These are phyloP conservation scores for Daldinia grandis DNA, from an alignment of 495 filamentous ascomycete genomes.

Conservation along the genomic window DNA sequence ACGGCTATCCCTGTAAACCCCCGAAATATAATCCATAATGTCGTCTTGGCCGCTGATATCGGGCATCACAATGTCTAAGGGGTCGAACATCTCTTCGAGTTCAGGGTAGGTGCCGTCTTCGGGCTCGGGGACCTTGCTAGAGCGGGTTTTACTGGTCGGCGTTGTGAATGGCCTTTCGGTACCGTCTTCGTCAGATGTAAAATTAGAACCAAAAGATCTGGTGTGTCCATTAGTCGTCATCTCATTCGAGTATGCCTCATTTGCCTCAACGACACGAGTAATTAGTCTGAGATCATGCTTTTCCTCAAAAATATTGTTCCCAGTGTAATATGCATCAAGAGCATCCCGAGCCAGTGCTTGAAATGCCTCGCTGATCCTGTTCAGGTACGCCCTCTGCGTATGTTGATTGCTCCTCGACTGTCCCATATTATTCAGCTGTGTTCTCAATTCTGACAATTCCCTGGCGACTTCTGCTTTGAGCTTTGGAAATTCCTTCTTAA, in stretches of 20 bases:
- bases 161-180: neutral
- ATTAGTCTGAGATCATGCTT: conserved; percentile 50
- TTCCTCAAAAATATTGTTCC: conserved; percentile 50
- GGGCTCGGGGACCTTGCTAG: neutral
- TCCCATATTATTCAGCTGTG: conserved; percentile 54
- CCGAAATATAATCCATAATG: conserved; percentile 45
- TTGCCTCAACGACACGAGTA: conserved; percentile 55
- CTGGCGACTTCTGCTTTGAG: conserved; percentile 57
- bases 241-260: conserved; percentile 52
- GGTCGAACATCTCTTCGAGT: conserved; percentile 39
- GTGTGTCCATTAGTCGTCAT: conserved; percentile 53
- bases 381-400: conserved; percentile 46
- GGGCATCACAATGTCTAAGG: neutral
- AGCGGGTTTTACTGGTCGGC: neutral
- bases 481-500: conserved; percentile 61
- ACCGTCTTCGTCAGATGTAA: neutral
- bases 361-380: conserved; percentile 53
- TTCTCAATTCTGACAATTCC: conserved; percentile 47
- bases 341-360: conserved; percentile 48
- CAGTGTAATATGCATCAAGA: conserved; percentile 53
- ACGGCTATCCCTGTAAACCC: conserved; percentile 39
- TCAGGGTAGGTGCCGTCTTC: conserved; percentile 33
- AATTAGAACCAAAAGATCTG: conserved; percentile 44
- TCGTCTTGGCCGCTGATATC: neutral
- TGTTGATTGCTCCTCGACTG: conserved; percentile 30